Evolutionary conservation across 345 rosid species (phyloP).

Genomic region (Anacardium occidentale): DNA sequence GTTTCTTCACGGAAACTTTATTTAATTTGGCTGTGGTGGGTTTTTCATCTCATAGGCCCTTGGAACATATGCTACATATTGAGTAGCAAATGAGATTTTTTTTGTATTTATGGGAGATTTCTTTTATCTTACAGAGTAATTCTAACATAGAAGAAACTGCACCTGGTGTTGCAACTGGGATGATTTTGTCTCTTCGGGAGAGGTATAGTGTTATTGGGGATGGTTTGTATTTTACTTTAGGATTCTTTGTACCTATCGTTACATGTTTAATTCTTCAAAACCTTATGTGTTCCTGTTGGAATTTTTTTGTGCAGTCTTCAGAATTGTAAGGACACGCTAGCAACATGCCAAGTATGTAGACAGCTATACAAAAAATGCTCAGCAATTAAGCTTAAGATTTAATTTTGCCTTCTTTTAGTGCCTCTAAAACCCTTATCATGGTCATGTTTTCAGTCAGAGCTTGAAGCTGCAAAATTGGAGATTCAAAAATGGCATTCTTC

Average conservation of each 20-base stretch:
- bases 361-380: background rate
- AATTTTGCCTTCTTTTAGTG: constrained; percentile 1
- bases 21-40: background rate
- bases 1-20: background rate
- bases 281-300: constrained; percentile 11
- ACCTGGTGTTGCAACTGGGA: constrained; percentile 70
- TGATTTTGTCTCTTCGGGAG: constrained; percentile 87
- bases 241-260: background rate
- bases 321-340: constrained; percentile 65
- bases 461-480: constrained; percentile 74
- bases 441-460: constrained; percentile 48
- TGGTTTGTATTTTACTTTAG: background rate
- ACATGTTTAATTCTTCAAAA: background rate
- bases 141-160: constrained; percentile 74
- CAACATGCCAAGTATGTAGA: constrained; percentile 68
- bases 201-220: constrained; percentile 43
- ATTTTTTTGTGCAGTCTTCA: constrained; percentile 66
- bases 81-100: background rate
- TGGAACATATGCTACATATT: background rate
- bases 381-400: background rate
- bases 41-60: background rate
- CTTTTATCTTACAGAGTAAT: constrained; percentile 41
- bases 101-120: background rate
- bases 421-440: background rate
- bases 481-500: constrained; percentile 82